These are phyloP conservation scores for Globisporangium viniferum DNA, from an alignment of 352 stramenopile genomes.

Conservation along the genomic window DNA sequence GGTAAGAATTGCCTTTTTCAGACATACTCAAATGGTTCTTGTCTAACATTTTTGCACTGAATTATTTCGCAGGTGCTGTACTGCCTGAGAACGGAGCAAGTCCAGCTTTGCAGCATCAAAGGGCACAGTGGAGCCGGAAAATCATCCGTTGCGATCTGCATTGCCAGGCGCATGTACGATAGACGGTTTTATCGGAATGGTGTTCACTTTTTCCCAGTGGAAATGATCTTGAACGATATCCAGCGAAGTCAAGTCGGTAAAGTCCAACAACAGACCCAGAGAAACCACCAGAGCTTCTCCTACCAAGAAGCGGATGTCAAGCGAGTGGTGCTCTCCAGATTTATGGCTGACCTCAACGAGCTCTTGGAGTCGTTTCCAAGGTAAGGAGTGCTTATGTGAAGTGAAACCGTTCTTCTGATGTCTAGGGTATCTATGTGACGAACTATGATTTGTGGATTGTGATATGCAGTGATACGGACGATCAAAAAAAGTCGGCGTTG, in stretches of 20 bases:
- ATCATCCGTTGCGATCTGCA: constrained; percentile 50
- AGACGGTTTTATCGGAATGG: constrained; percentile 42
- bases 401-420: background rate
- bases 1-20: constrained; percentile 20
- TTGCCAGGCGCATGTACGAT: constrained; percentile 46
- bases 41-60: background rate
- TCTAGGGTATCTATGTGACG: background rate
- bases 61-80: constrained; percentile 27
- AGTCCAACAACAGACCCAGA: background rate
- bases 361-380: constrained; percentile 33
- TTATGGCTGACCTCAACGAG: constrained; percentile 27
- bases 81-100: constrained; percentile 24
- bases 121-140: constrained; percentile 52
- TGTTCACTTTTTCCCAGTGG: constrained; percentile 57
- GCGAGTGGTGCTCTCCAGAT: constrained; percentile 17
- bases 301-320: background rate
- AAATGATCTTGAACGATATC: constrained; percentile 32
- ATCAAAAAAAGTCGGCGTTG: constrained; percentile 25
- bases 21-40: background rate
- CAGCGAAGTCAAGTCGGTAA: constrained; percentile 9
- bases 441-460: background rate
- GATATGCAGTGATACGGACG: constrained; percentile 7
- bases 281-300: background rate
- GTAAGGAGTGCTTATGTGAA: constrained; percentile 17
- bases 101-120: constrained; percentile 49